phyloP scores from a whole-genome alignment of 768 basidiomycete genomes.

The Leccinum obscurum region DNA sequence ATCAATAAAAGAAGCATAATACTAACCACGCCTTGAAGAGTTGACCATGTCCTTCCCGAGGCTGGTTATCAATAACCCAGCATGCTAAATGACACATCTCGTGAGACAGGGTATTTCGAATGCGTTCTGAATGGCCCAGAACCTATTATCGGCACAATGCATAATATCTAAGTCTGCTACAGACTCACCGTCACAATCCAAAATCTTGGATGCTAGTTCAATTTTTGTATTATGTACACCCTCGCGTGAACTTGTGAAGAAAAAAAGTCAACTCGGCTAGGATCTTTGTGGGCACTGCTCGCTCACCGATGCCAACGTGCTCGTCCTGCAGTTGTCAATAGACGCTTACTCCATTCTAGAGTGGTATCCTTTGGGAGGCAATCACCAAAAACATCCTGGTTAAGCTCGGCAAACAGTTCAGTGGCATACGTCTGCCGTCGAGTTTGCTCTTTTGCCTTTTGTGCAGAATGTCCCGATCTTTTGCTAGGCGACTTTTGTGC shows the following conservation, averaged over 20 bases:
- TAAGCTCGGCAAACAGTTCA: constrained; percentile 60
- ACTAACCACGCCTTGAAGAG: constrained; percentile 72
- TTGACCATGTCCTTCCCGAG: constrained; percentile 72
- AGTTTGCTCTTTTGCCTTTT: constrained; percentile 42
- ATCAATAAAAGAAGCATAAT: not conserved
- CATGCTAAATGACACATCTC: constrained; percentile 92
- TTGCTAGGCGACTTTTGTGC: constrained; percentile 21
- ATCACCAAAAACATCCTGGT: constrained; percentile 53
- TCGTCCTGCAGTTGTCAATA: constrained; percentile 68
- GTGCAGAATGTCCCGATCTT: constrained; percentile 28
- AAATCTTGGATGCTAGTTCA: constrained; percentile 78
- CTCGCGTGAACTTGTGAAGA: constrained; percentile 46
- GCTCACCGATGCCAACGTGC: constrained; percentile 63
- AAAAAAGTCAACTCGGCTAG: constrained; percentile 1
- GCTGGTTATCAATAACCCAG: constrained; percentile 75
- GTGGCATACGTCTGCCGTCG: constrained; percentile 54
- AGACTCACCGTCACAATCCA: constrained; percentile 68
- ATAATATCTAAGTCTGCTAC: not conserved
- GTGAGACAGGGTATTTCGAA: constrained; percentile 80
- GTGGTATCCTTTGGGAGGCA: constrained; percentile 54
- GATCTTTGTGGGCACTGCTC: not conserved
- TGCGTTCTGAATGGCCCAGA: constrained; percentile 55
- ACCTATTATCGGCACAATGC: not conserved
- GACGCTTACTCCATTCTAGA: constrained; percentile 65
- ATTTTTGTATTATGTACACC: constrained; percentile 65